Conservation (phyloP, 345 rosid genomes). For the Erysimum cheiranthoides region DNA sequence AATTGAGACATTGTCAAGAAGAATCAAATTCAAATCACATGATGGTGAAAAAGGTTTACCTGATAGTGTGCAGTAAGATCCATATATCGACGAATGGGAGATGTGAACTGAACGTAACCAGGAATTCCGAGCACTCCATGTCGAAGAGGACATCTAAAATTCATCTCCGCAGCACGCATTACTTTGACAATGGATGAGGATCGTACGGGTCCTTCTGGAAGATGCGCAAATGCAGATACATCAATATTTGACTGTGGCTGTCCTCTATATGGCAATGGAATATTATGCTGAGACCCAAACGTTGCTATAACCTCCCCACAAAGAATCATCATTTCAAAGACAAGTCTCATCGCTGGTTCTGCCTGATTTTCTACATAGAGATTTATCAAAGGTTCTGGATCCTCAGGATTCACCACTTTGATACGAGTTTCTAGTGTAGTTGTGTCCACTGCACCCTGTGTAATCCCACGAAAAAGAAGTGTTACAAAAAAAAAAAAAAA, state of each 20-base stretch:
- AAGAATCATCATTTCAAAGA: constrained; percentile 97
- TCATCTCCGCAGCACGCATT: constrained; percentile 93
- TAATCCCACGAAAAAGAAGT: constrained; percentile 28
- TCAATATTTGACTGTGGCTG: constrained; percentile 94
- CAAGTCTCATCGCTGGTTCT: constrained; percentile 91
- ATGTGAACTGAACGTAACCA: constrained; percentile 96
- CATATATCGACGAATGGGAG: constrained; percentile 96
- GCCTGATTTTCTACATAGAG: constrained; percentile 93
- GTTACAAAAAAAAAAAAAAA: constrained; percentile 1
- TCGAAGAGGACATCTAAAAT: constrained; percentile 83
- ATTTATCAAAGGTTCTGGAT: constrained; percentile 76
- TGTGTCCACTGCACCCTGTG: constrained; percentile 96
- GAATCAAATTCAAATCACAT: not conserved
- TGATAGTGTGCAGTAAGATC: constrained; percentile 98
- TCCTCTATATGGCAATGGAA: constrained; percentile 94
- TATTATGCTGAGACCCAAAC: constrained; percentile 72
- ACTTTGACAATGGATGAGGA: constrained; percentile 72
- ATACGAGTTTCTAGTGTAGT: constrained; percentile 78
- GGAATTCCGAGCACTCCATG: constrained; percentile 92
- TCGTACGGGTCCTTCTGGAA: constrained; percentile 96
- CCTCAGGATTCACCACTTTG: constrained; percentile 86
- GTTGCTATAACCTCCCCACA: constrained; percentile 95
- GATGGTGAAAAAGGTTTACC: constrained; percentile 46
- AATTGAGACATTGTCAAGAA: not conserved
- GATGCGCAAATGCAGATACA: constrained; percentile 76